These are phyloP conservation scores for Posidonia oceanica DNA, from an alignment of 116 monocot genomes.

Conservation along the genomic window DNA sequence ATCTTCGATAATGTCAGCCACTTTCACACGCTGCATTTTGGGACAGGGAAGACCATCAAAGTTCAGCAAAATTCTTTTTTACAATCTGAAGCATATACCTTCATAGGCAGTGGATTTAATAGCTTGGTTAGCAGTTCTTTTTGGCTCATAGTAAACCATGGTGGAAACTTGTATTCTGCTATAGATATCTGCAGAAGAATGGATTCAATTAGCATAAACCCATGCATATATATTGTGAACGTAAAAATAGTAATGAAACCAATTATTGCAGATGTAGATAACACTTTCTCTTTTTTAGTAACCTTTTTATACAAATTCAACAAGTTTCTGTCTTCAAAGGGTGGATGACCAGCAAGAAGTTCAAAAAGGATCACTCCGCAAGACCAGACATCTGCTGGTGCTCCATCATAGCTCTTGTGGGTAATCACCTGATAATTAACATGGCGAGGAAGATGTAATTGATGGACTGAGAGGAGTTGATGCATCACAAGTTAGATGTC, in stretches of 20 bases:
- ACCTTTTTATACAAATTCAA: slow-evolving; percentile 57
- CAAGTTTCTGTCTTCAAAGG: slow-evolving; percentile 45
- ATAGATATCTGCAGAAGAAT: slow-evolving; percentile 26
- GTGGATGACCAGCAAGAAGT: slow-evolving; percentile 46
- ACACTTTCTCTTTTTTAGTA: background rate
- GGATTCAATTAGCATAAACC: background rate
- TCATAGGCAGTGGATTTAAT: slow-evolving; percentile 35
- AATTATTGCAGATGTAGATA: too few relatives aligned
- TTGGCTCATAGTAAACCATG: slow-evolving; percentile 44
- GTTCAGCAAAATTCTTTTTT: too few relatives aligned
- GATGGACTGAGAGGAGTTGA: background rate
- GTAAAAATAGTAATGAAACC: background rate
- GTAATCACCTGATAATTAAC: slow-evolving; percentile 35
- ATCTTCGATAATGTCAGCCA: slow-evolving; percentile 41
- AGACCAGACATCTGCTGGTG: slow-evolving; percentile 56
- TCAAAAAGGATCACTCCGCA: slow-evolving; percentile 74
- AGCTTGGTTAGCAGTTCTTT: slow-evolving; percentile 35
- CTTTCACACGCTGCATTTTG: slow-evolving; percentile 31
- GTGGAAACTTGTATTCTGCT: slow-evolving; percentile 39
- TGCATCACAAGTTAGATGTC: background rate
- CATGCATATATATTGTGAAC: background rate
- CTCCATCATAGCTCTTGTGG: slow-evolving; percentile 48
- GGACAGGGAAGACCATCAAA: too few relatives aligned
- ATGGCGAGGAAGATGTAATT: background rate
- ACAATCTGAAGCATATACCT: slow-evolving; percentile 11